Evolutionary conservation across 2,329 filamentous ascomycete genomes (phyloP).

Genomic region (Phialophora expanda): DNA sequence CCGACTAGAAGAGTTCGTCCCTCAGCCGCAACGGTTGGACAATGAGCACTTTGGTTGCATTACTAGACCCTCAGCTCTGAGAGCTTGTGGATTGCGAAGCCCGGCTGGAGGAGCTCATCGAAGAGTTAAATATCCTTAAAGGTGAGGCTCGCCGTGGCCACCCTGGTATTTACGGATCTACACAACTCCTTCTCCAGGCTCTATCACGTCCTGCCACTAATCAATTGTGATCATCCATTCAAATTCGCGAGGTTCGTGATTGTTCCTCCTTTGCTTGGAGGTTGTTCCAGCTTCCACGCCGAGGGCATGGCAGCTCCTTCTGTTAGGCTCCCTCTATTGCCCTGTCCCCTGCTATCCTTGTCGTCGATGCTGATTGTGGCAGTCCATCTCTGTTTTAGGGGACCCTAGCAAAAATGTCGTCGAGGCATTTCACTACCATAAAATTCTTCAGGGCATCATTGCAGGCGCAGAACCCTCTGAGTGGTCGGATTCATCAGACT

Average conservation of each 20-base stretch:
- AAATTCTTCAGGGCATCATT: constrained; percentile 3
- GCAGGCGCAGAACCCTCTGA: not conserved
- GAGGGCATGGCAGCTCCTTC: not conserved
- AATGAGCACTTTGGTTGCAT: not conserved
- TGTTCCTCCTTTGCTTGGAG: constrained; percentile 2
- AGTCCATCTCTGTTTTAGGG: not conserved
- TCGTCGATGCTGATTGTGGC: not conserved
- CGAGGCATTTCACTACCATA: constrained; percentile 3
- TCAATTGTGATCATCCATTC: not conserved
- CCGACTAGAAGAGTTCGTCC: not conserved
- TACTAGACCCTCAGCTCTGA: not conserved
- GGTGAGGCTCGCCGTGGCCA: not conserved
- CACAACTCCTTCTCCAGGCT: not conserved
- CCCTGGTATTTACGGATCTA: not conserved
- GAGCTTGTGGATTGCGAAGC: not conserved
- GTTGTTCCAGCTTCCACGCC: not conserved
- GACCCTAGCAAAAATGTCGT: constrained; percentile 4
- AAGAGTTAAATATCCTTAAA: not conserved
- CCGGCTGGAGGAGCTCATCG: not conserved
- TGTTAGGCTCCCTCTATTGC: not conserved
- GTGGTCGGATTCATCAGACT: not conserved
- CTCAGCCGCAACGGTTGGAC: not conserved
- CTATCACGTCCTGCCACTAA: no score
- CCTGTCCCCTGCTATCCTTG: not conserved
- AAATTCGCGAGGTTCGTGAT: not conserved